These are phyloP conservation scores for Tylopilus plumbeoviolaceoides DNA, from an alignment of 768 basidiomycete species.

Conservation along the genomic window DNA sequence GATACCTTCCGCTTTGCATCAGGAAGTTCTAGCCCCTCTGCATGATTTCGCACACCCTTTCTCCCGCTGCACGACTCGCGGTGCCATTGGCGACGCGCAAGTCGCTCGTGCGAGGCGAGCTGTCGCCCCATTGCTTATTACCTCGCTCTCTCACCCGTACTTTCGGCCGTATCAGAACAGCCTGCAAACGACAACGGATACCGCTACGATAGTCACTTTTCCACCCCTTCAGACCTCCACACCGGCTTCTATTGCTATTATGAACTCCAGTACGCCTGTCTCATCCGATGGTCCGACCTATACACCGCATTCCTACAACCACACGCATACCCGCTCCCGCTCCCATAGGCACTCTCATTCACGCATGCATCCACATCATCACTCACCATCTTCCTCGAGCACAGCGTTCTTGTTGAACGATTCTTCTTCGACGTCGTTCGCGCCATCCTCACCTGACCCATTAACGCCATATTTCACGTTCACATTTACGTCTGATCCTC, in stretches of 20 bases:
- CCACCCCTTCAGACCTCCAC: slow-evolving; percentile 6
- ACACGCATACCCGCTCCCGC: neutral
- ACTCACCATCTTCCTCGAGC: neutral
- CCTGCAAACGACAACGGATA: neutral
- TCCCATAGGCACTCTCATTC: neutral
- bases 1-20: slow-evolving; percentile 60
- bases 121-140: slow-evolving; percentile 5
- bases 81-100: slow-evolving; percentile 48
- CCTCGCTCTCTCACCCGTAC: neutral
- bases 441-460: neutral
- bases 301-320: neutral
- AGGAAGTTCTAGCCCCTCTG: slow-evolving; percentile 54
- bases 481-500: neutral
- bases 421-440: neutral
- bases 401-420: neutral
- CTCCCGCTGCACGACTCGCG: slow-evolving; percentile 52
- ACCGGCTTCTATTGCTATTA: neutral
- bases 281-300: neutral
- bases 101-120: slow-evolving; percentile 29
- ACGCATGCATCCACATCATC: neutral
- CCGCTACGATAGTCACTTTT: slow-evolving; percentile 4
- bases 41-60: slow-evolving; percentile 56
- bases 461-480: neutral
- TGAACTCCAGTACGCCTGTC: neutral
- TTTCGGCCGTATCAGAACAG: neutral